Evolutionary conservation across 495 filamentous ascomycete species (phyloP).

Genomic region (Xylaria venustula): DNA sequence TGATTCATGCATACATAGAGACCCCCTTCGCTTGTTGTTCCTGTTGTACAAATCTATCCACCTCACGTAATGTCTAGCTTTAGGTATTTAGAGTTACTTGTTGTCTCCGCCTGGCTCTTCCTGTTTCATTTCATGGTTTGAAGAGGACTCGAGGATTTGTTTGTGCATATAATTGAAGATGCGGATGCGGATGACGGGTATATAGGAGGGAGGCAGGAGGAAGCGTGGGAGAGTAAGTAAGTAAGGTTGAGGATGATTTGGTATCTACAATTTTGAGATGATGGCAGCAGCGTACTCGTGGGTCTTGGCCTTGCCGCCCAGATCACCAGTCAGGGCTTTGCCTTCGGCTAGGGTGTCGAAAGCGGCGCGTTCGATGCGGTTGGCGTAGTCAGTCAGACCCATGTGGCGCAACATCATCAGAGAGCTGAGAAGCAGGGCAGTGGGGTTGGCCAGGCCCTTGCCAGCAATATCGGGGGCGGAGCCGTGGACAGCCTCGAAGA

Average conservation of each 20-base stretch:
- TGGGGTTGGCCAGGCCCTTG: slow-evolving; percentile 92
- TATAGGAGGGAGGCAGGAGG: not conserved
- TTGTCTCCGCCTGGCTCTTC: not conserved
- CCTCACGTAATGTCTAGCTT: not conserved
- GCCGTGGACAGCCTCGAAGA: slow-evolving; percentile 99
- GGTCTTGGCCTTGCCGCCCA: slow-evolving; percentile 93
- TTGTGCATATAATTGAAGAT: slow-evolving; percentile 1
- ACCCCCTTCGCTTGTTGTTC: not conserved
- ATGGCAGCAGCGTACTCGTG: slow-evolving; percentile 88
- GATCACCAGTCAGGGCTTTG: slow-evolving; percentile 91
- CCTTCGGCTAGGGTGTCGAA: slow-evolving; percentile 94
- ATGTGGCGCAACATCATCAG: slow-evolving; percentile 99
- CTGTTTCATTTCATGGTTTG: not conserved
- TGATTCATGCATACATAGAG: not conserved
- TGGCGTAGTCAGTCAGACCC: slow-evolving; percentile 80
- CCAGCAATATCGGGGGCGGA: slow-evolving; percentile 97
- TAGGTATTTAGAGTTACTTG: not conserved
- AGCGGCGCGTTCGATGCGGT: slow-evolving; percentile 87
- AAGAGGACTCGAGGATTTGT: not conserved
- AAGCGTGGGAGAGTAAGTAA: not conserved
- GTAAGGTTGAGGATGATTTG: slow-evolving; percentile 9
- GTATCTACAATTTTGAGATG: slow-evolving; percentile 70
- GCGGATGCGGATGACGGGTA: slow-evolving; percentile 4
- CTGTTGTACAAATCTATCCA: not conserved
- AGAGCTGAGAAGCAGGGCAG: slow-evolving; percentile 82